Evolutionary conservation across 768 basidiomycete species (phyloP), one percentile per base, ranked within the genome.

Genomic region (Boletus speciosus): DNA sequence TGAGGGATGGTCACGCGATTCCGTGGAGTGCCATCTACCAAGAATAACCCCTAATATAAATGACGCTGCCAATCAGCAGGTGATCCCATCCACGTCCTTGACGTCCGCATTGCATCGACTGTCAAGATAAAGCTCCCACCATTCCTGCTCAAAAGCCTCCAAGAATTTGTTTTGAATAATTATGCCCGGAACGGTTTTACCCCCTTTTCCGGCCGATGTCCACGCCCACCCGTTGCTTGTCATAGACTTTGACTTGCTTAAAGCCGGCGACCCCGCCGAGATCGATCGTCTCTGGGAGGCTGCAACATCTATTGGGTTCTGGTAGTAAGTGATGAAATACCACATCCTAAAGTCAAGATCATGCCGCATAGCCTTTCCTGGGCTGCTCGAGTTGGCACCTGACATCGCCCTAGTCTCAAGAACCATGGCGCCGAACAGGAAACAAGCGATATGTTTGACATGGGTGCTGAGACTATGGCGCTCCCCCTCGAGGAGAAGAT

Each of bases 301-400:
- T 0, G 76, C 77, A 16, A 78, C 76, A 0, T 66, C 70, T 27
- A 67, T 81, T 14, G 81, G 80, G 2, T 81, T 81, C 65, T 81
- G 80, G 76, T 81, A 81, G 76, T 79, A 61, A 61, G 78, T 76
- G 31, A 45, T 15, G 45, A 53, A 12, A 19, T 35, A 16, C 16
- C 10, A 16, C 14, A 7, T 32, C 31, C 29, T 37, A 6, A 23
- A 3, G 5, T 7, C 37, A 19, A 12, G 23, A 38, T 35, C n/a
- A 4, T 25, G 29, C 27, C 9, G 16, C n/a, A 32, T 19, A 25
- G 42, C 42, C 19, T 31, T 34, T 7, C 5, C 25, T 45, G 29
- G 25, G 3, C 19, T 19, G 1, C 29, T 32, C 35, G 7, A 41
- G 6, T 14, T 54, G 31, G 29, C 29, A 29, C 29, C 29, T 29